Percentiles rank a stretch among this genome's conserved stretches.
These are phyloP conservation scores for Phytophthora sp. DNA, from an alignment of 352 stramenopile genomes.

Conservation along the genomic window DNA sequence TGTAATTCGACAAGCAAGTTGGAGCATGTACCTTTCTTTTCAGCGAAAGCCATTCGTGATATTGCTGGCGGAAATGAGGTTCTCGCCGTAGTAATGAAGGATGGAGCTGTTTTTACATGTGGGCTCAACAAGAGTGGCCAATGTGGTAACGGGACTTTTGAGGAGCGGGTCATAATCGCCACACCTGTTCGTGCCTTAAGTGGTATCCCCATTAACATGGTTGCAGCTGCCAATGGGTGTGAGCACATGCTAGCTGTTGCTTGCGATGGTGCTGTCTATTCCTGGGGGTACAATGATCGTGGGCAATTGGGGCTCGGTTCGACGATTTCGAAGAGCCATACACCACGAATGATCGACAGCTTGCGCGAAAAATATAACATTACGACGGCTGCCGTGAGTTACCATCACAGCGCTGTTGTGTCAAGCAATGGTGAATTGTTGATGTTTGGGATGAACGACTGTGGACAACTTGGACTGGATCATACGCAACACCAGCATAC, in stretches of 20 bases:
- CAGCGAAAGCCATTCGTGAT: constrained; percentile 71
- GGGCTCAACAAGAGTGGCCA: constrained; percentile 90
- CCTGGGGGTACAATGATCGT: constrained; percentile 89
- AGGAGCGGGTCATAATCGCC: constrained; percentile 82
- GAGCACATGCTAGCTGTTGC: constrained; percentile 89
- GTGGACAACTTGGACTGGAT: constrained; percentile 81
- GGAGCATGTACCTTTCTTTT: constrained; percentile 87
- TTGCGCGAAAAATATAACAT: constrained; percentile 86
- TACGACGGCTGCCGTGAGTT: constrained; percentile 78
- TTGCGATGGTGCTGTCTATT: constrained; percentile 79
- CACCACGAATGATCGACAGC: constrained; percentile 79
- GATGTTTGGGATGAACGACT: constrained; percentile 91
- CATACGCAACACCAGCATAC: constrained; percentile 88
- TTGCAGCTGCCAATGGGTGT: constrained; percentile 84
- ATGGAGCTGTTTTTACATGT: constrained; percentile 80
- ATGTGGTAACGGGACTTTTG: constrained; percentile 88
- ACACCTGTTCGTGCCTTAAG: constrained; percentile 72
- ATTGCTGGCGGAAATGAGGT: constrained; percentile 87
- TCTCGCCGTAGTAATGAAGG: constrained; percentile 85
- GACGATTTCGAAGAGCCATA: constrained; percentile 89
- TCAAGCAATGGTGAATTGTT: constrained; percentile 78
- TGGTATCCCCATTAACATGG: constrained; percentile 70
- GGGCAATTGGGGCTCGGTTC: constrained; percentile 84
- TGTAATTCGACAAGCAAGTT: constrained; percentile 89
- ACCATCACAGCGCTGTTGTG: constrained; percentile 87